phyloP scores from a whole-genome alignment of 768 basidiomycete genomes.

The Kwoniella mangroviensis region DNA sequence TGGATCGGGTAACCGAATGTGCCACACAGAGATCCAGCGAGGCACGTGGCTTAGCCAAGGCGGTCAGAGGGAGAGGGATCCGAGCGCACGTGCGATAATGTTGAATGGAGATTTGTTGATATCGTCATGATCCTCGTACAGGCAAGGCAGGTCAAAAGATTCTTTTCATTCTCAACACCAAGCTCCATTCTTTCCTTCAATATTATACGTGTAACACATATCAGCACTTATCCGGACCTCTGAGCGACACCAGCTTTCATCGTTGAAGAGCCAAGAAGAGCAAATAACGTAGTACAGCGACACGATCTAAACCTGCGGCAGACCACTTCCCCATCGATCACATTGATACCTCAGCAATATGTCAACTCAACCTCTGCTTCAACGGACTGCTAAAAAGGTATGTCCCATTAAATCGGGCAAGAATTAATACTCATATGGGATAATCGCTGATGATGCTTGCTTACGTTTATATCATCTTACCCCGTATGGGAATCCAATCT shows the following conservation, averaged over 20 bases:
- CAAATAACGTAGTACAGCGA: no score
- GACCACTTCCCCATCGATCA: background rate
- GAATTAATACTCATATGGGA: background rate
- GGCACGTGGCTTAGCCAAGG: background rate
- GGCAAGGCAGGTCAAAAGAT: no score
- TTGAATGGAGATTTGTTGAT: slow-evolving; percentile 1
- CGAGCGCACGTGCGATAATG: slow-evolving; percentile 27
- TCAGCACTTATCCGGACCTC: no score
- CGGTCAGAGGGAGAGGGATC: background rate
- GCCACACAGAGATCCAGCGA: background rate
- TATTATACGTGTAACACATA: no score
- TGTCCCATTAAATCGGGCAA: background rate
- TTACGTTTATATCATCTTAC: no score
- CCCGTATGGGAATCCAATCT: no score
- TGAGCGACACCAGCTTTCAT: no score
- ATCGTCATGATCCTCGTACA: slow-evolving; percentile 1
- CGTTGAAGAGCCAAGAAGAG: no score
- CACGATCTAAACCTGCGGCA: no score
- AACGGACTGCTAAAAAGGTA: slow-evolving; percentile 79
- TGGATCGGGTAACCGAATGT: background rate
- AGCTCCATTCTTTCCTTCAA: no score
- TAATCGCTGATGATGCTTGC: background rate
- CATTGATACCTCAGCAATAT: slow-evolving; percentile 60
- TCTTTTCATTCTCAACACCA: no score
- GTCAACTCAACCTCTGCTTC: slow-evolving; percentile 97